Conservation (phyloP, 371 early-diverging fungal species). For the Mucor circinelloides region DNA sequence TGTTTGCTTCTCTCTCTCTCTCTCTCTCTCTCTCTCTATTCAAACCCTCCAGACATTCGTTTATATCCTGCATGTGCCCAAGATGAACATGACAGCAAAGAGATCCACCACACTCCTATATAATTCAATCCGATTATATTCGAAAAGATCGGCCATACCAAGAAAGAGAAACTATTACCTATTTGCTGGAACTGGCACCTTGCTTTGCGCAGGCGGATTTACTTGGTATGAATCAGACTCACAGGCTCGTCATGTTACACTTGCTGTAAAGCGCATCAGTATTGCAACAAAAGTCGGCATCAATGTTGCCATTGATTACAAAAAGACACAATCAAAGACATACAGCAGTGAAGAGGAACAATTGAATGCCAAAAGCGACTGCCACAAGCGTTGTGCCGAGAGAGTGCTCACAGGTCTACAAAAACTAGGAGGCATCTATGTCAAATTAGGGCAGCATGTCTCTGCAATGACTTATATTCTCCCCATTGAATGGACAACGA, state of each 20-base stretch:
- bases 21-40: background rate
- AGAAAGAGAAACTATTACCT: background rate
- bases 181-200: background rate
- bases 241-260: slow-evolving; percentile 36
- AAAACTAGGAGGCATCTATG: slow-evolving; percentile 85
- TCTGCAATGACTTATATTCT: slow-evolving; percentile 85
- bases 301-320: slow-evolving; percentile 61
- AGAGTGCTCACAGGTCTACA: slow-evolving; percentile 58
- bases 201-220: slow-evolving; percentile 14
- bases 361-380: slow-evolving; percentile 32
- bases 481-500: slow-evolving; percentile 87
- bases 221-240: slow-evolving; percentile 25
- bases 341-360: slow-evolving; percentile 43
- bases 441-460: slow-evolving; percentile 93
- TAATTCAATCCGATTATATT: background rate
- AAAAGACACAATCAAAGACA: slow-evolving; percentile 49
- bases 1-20: background rate
- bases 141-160: background rate
- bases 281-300: slow-evolving; percentile 49
- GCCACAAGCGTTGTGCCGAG: slow-evolving; percentile 61
- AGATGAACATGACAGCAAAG: background rate
- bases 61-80: background rate
- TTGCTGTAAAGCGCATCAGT: slow-evolving; percentile 45
- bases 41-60: background rate
- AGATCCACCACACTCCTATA: background rate